Conservation (phyloP, 768 basidiomycete species). For the Hypholoma fasciculare region DNA sequence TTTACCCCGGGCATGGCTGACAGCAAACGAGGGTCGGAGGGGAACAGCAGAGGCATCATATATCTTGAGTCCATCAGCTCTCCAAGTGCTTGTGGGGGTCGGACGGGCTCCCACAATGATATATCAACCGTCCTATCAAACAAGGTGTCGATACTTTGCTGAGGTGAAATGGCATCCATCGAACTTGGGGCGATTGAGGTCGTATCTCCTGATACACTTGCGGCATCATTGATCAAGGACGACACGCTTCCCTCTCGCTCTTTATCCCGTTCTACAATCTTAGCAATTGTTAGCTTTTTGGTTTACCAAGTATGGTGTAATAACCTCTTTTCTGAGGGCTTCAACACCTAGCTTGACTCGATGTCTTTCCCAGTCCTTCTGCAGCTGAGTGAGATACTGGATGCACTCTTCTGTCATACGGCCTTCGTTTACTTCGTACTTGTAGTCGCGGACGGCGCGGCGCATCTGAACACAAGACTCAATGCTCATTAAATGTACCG, state of each 20-base stretch:
- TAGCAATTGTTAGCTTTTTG: neutral
- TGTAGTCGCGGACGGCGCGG: constrained; percentile 89
- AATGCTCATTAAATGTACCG: neutral
- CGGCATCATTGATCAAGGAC: constrained; percentile 45
- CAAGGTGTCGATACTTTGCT: constrained; percentile 72
- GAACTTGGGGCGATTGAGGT: constrained; percentile 33
- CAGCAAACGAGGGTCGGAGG: constrained; percentile 76
- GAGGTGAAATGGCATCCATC: constrained; percentile 36
- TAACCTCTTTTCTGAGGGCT: constrained; percentile 79
- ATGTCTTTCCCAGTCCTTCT: constrained; percentile 97
- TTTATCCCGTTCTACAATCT: constrained; percentile 71
- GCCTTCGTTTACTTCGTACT: constrained; percentile 90
- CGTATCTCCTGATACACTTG: constrained; percentile 28
- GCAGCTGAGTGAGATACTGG: constrained; percentile 91
- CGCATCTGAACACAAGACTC: constrained; percentile 64
- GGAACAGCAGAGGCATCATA: constrained; percentile 89
- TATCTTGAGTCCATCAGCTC: constrained; percentile 91
- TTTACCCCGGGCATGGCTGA: constrained; percentile 63
- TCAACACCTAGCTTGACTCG: constrained; percentile 86
- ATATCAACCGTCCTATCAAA: constrained; percentile 71
- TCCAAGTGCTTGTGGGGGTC: constrained; percentile 79
- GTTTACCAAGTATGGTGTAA: neutral
- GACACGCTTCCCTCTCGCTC: constrained; percentile 63
- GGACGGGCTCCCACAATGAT: constrained; percentile 75
- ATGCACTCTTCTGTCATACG: constrained; percentile 94